Conservation (phyloP, 1,139 yeast species). For the Schizosaccharomyces versatilis region DNA sequence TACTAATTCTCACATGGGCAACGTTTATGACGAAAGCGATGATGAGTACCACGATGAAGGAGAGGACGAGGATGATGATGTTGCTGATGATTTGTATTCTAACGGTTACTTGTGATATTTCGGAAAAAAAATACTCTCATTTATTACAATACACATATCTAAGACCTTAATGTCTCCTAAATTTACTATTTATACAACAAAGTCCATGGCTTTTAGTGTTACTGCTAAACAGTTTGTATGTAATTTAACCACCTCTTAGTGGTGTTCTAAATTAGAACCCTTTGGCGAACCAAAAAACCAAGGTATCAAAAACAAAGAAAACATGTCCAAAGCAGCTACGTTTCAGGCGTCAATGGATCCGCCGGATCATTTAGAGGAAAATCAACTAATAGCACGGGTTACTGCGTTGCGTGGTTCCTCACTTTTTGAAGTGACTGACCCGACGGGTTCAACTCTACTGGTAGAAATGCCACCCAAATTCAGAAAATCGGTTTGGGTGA, state of each 20-base stretch:
- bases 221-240: no score
- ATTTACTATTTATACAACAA: no score
- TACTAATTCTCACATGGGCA: background rate
- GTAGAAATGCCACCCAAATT: constrained; percentile 21
- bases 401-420: background rate
- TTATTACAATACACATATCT: no score
- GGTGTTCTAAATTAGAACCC: no score
- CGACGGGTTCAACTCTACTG: background rate
- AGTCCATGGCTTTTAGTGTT: no score
- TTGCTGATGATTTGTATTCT: background rate
- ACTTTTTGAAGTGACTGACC: background rate
- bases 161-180: no score
- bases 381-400: background rate
- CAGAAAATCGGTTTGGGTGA: constrained; percentile 21
- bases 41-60: constrained; percentile 2
- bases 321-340: background rate
- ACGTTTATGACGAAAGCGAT: constrained; percentile 3
- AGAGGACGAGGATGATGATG: background rate
- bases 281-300: no score
- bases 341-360: background rate
- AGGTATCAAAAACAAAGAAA: background rate
- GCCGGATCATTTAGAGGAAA: background rate
- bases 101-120: no score
- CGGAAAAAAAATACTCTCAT: no score
- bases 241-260: no score